Evolutionary conservation across 2,329 filamentous ascomycete species (phyloP).

Genomic region (Mycosphaerelloides madeirae): DNA sequence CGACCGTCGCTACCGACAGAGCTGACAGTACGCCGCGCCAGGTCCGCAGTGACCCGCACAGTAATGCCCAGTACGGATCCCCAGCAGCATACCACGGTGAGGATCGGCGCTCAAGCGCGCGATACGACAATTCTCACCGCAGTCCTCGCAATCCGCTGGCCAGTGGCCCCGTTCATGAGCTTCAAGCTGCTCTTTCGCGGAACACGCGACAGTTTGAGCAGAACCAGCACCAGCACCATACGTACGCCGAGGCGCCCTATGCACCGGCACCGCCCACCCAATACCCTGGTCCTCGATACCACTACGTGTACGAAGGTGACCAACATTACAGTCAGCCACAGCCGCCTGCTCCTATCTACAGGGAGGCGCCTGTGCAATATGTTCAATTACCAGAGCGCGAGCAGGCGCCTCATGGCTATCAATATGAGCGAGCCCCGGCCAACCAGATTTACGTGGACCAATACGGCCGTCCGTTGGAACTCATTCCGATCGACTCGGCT

Average conservation of each 20-base stretch:
- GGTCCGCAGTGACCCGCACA: constrained; percentile 5
- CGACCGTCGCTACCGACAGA: constrained; percentile 11
- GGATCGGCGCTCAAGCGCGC: constrained; percentile 10
- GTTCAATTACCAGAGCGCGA: constrained; percentile 18
- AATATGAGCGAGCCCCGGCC: constrained; percentile 21
- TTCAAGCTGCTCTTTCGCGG: constrained; percentile 16
- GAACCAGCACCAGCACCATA: constrained; percentile 21
- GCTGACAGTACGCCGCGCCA: constrained; percentile 14
- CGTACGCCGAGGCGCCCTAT: constrained; percentile 15
- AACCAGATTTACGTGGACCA: constrained; percentile 32
- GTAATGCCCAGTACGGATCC: constrained; percentile 2
- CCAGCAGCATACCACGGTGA: constrained; percentile 6
- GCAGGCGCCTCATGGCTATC: constrained; percentile 13
- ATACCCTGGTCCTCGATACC: constrained; percentile 22
- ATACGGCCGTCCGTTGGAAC: constrained; percentile 28
- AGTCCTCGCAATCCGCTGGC: constrained; percentile 3
- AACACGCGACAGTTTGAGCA: constrained; percentile 20
- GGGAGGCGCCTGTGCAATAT: constrained; percentile 22
- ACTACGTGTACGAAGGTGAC: constrained; percentile 23
- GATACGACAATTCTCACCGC: constrained; percentile 13
- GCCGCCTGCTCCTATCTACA: constrained; percentile 11
- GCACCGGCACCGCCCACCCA: constrained; percentile 2
- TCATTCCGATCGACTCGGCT: constrained; percentile 26
- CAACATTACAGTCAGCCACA: constrained; percentile 15
- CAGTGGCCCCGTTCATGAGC: constrained; percentile 5